Conservation (phyloP, 257 asterid genomes). For the Ocimum tenuiflorum region DNA sequence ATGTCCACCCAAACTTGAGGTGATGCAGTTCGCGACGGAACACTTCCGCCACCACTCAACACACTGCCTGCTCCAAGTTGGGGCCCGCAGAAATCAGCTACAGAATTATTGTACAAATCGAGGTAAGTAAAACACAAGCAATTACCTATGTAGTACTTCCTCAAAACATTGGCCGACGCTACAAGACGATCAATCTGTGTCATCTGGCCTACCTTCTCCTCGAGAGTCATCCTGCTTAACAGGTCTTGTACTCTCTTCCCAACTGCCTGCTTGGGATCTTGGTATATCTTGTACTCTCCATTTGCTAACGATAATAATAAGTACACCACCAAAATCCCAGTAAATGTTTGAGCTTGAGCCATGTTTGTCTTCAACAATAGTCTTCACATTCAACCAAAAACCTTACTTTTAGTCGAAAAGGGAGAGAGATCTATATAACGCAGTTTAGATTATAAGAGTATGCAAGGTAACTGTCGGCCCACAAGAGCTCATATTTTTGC, state of each 20-base stretch:
- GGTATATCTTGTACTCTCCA: neutral
- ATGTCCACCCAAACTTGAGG: constrained; percentile 52
- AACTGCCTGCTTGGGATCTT: neutral
- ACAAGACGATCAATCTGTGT: neutral
- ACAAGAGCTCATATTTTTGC: no score
- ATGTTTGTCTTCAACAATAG: neutral
- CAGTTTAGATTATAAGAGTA: no score
- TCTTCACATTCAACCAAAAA: neutral
- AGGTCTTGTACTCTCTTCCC: neutral
- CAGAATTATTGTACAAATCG: neutral
- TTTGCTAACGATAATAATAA: neutral
- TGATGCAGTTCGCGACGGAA: constrained; percentile 45
- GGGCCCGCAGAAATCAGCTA: neutral
- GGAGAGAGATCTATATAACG: neutral
- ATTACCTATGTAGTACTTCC: neutral
- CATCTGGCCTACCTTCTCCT: neutral
- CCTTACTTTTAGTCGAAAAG: neutral
- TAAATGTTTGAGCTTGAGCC: neutral
- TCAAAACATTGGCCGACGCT: neutral
- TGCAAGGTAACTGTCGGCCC: no score
- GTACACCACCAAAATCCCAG: neutral
- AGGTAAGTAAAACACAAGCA: neutral
- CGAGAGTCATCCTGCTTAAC: neutral
- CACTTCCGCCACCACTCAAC: constrained; percentile 68
- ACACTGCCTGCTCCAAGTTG: constrained; percentile 41